phyloP scores from a whole-genome alignment of 164 flowering plant genomes.

The Litsea cubeba region DNA sequence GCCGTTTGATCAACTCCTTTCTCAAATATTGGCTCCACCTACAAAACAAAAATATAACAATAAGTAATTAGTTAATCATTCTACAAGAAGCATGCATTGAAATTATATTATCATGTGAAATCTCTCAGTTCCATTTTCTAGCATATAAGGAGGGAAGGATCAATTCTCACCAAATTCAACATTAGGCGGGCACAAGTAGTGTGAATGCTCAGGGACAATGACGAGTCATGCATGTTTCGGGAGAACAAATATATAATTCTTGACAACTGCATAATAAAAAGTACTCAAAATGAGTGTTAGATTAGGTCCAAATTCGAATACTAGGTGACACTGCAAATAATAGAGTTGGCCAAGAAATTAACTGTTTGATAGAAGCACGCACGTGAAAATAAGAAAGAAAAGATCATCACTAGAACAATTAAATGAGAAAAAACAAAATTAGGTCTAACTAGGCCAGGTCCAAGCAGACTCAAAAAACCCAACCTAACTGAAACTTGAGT shows the following conservation, averaged over 20 bases:
- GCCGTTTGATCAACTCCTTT: conserved; percentile 84
- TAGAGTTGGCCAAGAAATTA: neutral
- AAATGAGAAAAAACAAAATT: too few relatives aligned
- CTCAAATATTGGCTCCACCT: conserved; percentile 98
- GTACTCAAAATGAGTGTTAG: neutral
- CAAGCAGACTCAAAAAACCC: too few relatives aligned
- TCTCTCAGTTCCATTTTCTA: neutral
- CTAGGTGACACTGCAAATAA: neutral
- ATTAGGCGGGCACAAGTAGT: conserved; percentile 98
- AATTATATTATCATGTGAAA: too few relatives aligned
- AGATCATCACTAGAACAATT: too few relatives aligned
- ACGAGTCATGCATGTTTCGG: conserved; percentile 99
- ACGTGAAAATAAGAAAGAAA: neutral
- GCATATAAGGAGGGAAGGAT: neutral
- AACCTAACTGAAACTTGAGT: too few relatives aligned
- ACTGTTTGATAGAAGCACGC: neutral
- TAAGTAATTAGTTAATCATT: neutral
- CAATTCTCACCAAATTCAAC: conserved; percentile 77
- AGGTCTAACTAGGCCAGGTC: too few relatives aligned
- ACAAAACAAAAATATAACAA: neutral
- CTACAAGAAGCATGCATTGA: neutral
- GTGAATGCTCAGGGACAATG: conserved; percentile 86
- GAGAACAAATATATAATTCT: conserved; percentile 95
- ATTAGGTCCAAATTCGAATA: too few relatives aligned
- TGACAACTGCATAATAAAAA: conserved; percentile 62